phyloP scores from a whole-genome alignment of 1,284 basidiomycete genomes.

The Cryptococcus neoformans region DNA sequence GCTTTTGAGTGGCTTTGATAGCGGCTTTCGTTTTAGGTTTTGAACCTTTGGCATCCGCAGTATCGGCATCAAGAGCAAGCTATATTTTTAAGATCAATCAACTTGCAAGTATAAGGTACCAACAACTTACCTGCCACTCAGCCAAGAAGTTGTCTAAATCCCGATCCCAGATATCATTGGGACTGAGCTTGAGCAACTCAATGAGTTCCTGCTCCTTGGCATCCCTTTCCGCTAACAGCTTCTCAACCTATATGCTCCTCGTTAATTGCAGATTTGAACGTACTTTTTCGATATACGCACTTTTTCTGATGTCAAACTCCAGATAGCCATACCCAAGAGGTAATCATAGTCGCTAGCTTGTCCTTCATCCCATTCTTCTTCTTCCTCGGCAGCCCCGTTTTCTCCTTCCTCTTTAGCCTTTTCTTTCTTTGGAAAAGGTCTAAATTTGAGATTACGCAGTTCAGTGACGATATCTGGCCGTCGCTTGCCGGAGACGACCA shows the following conservation, averaged over 20 bases:
- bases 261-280: not conserved
- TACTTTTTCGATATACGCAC: constrained; percentile 32
- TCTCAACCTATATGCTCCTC: constrained; percentile 64
- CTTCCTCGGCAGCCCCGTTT: constrained; percentile 62
- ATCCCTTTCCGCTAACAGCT: constrained; percentile 72
- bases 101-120: not conserved
- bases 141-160: constrained; percentile 82
- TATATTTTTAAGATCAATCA: constrained; percentile 31
- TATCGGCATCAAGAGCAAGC: constrained; percentile 60
- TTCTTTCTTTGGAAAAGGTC: constrained; percentile 70
- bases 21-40: constrained; percentile 63
- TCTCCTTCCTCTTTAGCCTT: constrained; percentile 72
- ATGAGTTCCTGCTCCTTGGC: constrained; percentile 83
- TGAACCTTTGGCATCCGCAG: constrained; percentile 58
- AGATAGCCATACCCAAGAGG: constrained; percentile 91
- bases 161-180: constrained; percentile 83
- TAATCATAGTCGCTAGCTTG: constrained; percentile 83
- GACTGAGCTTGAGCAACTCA: constrained; percentile 70
- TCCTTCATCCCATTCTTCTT: constrained; percentile 53
- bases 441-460: constrained; percentile 78
- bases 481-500: constrained; percentile 91
- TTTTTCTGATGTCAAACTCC: constrained; percentile 92
- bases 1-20: constrained; percentile 59
- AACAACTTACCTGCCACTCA: constrained; percentile 72
- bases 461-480: constrained; percentile 83